A percentile compares a stretch with the other conserved stretches of the same genome.
Evolutionary conservation across 106 monocot genomes (phyloP).

Genomic region (Iris macrosiphon): DNA sequence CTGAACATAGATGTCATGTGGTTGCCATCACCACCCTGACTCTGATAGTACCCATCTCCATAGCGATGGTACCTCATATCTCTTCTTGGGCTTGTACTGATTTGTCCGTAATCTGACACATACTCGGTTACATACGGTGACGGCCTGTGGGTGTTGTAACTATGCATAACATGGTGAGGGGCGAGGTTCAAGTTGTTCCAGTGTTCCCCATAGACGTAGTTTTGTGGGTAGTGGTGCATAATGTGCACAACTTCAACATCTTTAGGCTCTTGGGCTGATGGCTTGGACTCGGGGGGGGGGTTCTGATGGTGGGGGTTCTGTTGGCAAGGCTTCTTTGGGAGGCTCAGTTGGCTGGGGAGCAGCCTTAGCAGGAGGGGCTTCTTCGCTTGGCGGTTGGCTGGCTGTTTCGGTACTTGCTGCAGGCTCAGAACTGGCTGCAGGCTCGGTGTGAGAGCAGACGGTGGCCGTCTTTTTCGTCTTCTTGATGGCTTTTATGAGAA

Average conservation of each 20-base stretch:
- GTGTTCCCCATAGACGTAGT: slow-evolving; percentile 7
- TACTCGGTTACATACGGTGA: slow-evolving; percentile 8
- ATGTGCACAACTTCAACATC: slow-evolving; percentile 27
- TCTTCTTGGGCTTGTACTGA: not conserved
- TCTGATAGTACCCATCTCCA: not conserved
- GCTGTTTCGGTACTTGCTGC: slow-evolving; percentile 1
- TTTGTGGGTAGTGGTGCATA: slow-evolving; percentile 46
- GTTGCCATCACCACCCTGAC: slow-evolving; percentile 11
- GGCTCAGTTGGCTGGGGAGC: not conserved
- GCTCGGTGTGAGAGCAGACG: slow-evolving; percentile 15
- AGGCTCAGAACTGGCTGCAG: slow-evolving; percentile 7
- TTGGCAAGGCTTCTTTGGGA: slow-evolving; percentile 5
- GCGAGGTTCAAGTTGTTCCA: slow-evolving; percentile 15
- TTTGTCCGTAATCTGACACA: not conserved
- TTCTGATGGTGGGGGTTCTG: not conserved
- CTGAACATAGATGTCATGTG: slow-evolving; percentile 50
- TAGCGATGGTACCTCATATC: too few species aligned
- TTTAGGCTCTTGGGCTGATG: slow-evolving; percentile 1
- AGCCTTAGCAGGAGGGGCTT: not conserved
- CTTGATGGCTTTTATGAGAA: slow-evolving; percentile 41
- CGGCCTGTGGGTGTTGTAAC: slow-evolving; percentile 30
- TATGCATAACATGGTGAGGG: slow-evolving; percentile 8
- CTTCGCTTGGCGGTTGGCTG: not conserved
- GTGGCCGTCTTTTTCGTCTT: slow-evolving; percentile 42
- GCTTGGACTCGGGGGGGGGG: slow-evolving; percentile 3